Evolutionary conservation across 2,329 filamentous ascomycete species (phyloP), one percentile per base, ranked within the genome.

Genomic region (Ramichloridium luteum): DNA sequence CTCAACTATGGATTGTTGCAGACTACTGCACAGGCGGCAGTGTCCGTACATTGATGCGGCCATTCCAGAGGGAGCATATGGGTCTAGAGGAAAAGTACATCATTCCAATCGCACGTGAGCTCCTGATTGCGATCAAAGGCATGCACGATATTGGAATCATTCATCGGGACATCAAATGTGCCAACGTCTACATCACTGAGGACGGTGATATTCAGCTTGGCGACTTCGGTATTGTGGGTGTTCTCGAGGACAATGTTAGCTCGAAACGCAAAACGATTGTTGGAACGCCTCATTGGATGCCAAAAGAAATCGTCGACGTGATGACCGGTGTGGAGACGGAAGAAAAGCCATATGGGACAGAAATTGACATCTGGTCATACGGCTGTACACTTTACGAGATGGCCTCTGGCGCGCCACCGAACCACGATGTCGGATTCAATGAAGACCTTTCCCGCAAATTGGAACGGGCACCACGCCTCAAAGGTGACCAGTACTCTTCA

Each of bases 11-110:
- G 83, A 82, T 90, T 62, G 74, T 90, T 34, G 86, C 80, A 37
- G 81, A 90, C 58, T 85, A 86, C 55, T 86, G 82, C 47, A 80
- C 79, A 4, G 83, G 83, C 39, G 83, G 83, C 29, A 90, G 82
- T 53, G 77, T 92, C 5, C 65, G 72, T 36, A 77, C 74, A 6
- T 48, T 78, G 45, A 72, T 76, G 64, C 61, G 64, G 38, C 38
- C 43, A 10, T 45, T 38, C 15, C 36, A 41, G 28, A 40, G 34
- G 18, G 28, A 38, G 13, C 34, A 38, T 23, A 36, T 34, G 28
- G 58, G 57, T 12, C 56, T 77, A 2, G 67, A 70, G 16, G 73
- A 77, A 43, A 66, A 65, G 37, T 77, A 67, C 49, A 72, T 77
- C 40, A 69, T 75, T 25, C 68, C 72, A 0, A 73, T 78, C 35